These are phyloP conservation scores for Rutstroemia sp. DNA, from an alignment of 2,329 filamentous ascomycete species.

Conservation along the genomic window DNA sequence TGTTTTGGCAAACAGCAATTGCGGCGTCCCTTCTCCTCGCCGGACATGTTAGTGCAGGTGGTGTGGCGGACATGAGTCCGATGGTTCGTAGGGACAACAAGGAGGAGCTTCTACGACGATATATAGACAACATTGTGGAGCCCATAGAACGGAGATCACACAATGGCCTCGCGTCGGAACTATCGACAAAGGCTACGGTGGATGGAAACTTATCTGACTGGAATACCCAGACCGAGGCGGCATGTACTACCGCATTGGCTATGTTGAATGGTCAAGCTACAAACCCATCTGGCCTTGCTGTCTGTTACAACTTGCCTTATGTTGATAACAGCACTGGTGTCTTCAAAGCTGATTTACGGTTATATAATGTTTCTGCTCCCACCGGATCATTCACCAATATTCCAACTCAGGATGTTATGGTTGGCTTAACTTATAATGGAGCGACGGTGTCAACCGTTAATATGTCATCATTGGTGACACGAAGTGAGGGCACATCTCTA, in stretches of 20 bases:
- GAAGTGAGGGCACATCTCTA: constrained; percentile 17
- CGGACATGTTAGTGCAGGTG: constrained; percentile 24
- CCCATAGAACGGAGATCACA: constrained; percentile 23
- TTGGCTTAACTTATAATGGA: constrained; percentile 47
- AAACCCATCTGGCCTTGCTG: constrained; percentile 69
- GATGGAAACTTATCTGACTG: constrained; percentile 44
- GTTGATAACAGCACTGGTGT: constrained; percentile 60
- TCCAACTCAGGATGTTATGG: constrained; percentile 43
- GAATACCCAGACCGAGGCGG: constrained; percentile 46
- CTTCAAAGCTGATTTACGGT: constrained; percentile 69
- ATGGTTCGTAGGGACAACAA: constrained; percentile 5
- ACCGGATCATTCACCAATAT: constrained; percentile 46
- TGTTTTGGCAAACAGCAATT: constrained; percentile 18
- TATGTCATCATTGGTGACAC: constrained; percentile 17
- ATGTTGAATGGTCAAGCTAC: constrained; percentile 47
- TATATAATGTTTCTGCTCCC: constrained; percentile 62
- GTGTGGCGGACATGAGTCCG: constrained; percentile 11
- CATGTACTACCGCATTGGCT: constrained; percentile 52
- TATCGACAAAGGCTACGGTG: constrained; percentile 6
- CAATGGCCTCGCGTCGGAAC: neutral
- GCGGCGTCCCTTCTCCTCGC: constrained; percentile 20
- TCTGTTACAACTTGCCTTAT: constrained; percentile 75
- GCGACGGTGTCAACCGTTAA: constrained; percentile 43
- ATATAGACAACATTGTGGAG: constrained; percentile 26
- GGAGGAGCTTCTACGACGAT: constrained; percentile 26